Evolutionary conservation across 2,329 filamentous ascomycete genomes (phyloP).

Genomic region (Fusarium verticillioides): DNA sequence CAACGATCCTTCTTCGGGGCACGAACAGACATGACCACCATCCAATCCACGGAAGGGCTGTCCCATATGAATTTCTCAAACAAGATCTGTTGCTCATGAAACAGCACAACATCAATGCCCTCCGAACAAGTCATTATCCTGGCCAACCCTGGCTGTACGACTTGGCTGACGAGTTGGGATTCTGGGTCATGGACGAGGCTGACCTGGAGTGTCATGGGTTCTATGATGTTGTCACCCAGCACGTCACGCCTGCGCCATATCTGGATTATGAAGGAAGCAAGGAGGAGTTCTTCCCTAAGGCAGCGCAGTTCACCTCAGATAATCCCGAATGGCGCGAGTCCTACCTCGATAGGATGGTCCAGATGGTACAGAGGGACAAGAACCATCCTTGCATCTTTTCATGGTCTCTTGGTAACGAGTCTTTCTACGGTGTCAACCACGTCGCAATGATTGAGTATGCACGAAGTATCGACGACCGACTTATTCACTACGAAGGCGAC

Average conservation of each 20-base stretch:
- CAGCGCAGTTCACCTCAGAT: constrained; percentile 10
- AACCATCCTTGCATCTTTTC: constrained; percentile 18
- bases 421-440: constrained; percentile 8
- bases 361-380: constrained; percentile 16
- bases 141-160: constrained; percentile 11
- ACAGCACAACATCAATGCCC: constrained; percentile 19
- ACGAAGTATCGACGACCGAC: constrained; percentile 1
- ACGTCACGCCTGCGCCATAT: constrained; percentile 5
- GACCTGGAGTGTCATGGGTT: constrained; percentile 10
- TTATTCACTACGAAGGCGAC: constrained; percentile 16
- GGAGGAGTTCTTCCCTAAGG: constrained; percentile 17
- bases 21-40: constrained; percentile 15
- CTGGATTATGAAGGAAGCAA: constrained; percentile 17
- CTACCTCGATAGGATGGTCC: constrained; percentile 7
- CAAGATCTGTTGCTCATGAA: constrained; percentile 16
- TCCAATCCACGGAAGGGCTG: constrained; percentile 2
- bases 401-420: constrained; percentile 12
- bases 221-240: constrained; percentile 15
- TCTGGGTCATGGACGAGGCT: constrained; percentile 23
- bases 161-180: constrained; percentile 7
- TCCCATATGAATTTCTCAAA: constrained; percentile 10
- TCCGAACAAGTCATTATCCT: constrained; percentile 8
- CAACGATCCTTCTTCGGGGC: neutral
- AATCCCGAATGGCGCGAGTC: constrained; percentile 1
- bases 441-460: constrained; percentile 19